Percentiles rank a stretch among this genome's conserved stretches.
These are phyloP conservation scores for Pythium dissimile DNA, from an alignment of 352 stramenopile genomes.

Conservation along the genomic window DNA sequence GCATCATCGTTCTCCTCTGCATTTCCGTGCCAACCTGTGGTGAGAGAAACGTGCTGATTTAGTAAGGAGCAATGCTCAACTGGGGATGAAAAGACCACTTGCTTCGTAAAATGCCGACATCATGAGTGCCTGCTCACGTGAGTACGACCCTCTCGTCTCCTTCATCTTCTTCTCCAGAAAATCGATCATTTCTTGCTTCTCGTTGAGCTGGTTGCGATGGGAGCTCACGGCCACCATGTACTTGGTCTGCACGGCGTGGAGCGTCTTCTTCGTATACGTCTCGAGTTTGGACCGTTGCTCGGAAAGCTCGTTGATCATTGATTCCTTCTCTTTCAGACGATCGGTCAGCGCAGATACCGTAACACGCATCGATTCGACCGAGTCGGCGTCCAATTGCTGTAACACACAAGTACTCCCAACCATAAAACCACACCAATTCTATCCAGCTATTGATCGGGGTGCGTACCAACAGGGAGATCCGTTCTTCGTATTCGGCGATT, in stretches of 20 bases:
- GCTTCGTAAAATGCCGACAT: constrained; percentile 90
- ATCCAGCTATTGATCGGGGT: neutral
- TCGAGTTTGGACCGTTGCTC: constrained; percentile 86
- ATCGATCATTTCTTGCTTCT: constrained; percentile 83
- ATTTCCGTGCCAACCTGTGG: constrained; percentile 82
- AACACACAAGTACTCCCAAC: constrained; percentile 2
- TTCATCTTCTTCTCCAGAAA: constrained; percentile 87
- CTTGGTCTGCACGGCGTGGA: constrained; percentile 89
- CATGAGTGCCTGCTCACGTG: constrained; percentile 83
- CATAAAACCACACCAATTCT: neutral
- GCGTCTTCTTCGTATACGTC: constrained; percentile 90
- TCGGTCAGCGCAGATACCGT: constrained; percentile 80
- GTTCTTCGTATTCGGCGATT: constrained; percentile 70
- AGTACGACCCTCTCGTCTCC: constrained; percentile 71
- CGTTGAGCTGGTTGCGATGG: constrained; percentile 84
- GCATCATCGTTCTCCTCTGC: constrained; percentile 86
- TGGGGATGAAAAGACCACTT: constrained; percentile 37
- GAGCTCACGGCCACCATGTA: constrained; percentile 89
- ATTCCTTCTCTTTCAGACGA: constrained; percentile 87
- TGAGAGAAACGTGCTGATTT: no score
- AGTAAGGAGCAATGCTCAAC: no score
- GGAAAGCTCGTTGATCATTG: constrained; percentile 83
- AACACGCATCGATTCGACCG: constrained; percentile 69
- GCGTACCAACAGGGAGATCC: constrained; percentile 65
- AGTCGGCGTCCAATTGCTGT: constrained; percentile 58